Evolutionary conservation across 2,329 filamentous ascomycete genomes (phyloP).

Genomic region (Microdochium paspali): DNA sequence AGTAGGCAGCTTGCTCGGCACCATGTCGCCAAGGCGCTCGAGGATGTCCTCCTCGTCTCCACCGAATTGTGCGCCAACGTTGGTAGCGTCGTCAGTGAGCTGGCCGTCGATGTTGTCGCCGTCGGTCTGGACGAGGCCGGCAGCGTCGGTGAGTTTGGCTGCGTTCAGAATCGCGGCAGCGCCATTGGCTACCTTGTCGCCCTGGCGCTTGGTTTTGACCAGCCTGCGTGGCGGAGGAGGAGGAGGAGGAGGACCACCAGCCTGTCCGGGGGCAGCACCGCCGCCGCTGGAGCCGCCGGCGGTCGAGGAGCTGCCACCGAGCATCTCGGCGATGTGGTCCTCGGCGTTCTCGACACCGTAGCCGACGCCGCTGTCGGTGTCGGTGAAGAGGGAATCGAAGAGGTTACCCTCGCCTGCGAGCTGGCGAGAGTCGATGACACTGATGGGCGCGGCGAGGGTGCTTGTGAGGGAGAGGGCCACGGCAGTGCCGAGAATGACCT

Average conservation of each 20-base stretch:
- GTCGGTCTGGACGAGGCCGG: conserved; percentile 2
- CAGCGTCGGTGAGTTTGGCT: neutral
- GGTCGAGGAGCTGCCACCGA: neutral
- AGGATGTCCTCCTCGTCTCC: conserved; percentile 2
- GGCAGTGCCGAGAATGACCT: neutral
- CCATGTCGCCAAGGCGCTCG: neutral
- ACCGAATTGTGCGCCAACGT: conserved; percentile 2
- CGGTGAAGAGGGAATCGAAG: conserved; percentile 3
- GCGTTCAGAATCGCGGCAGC: conserved; percentile 2
- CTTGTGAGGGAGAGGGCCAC: neutral
- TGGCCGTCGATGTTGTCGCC: conserved; percentile 5
- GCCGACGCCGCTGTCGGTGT: conserved; percentile 6
- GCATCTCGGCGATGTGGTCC: conserved; percentile 2
- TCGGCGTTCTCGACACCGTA: conserved; percentile 5
- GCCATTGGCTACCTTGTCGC: conserved; percentile 6
- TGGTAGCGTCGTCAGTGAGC: conserved; percentile 3
- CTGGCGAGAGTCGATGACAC: conserved; percentile 3
- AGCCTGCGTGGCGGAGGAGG: neutral
- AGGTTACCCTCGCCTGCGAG: conserved; percentile 4
- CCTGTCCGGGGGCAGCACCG: neutral
- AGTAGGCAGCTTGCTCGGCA: neutral
- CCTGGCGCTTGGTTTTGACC: conserved; percentile 1
- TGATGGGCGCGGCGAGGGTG: neutral
- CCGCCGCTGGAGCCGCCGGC: neutral
- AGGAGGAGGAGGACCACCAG: neutral